phyloP scores from a whole-genome alignment of 192 early-diverging fungal species.

The Gaertneriomyces sp. region DNA sequence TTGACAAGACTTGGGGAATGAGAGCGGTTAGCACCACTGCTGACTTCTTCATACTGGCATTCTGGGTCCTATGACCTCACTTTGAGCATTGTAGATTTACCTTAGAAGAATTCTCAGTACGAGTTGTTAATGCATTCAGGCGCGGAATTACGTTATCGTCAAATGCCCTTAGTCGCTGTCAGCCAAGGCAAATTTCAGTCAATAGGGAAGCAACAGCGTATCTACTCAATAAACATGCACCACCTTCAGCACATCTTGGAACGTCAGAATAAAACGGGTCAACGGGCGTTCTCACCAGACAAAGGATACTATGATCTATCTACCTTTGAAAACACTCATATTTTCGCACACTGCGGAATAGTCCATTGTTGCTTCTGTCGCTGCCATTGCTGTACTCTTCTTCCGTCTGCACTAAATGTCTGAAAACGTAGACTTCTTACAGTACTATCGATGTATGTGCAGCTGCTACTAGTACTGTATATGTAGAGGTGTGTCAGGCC shows the following conservation, averaged over 20 bases:
- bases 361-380: not conserved
- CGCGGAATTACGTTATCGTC: conserved; percentile 26
- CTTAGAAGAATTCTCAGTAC: conserved; percentile 2
- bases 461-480: no score
- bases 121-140: conserved; percentile 23
- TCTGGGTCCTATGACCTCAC: not conserved
- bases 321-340: conserved; percentile 7
- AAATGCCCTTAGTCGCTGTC: conserved; percentile 13
- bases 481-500: no score
- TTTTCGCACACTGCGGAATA: conserved; percentile 9
- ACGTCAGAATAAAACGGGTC: not conserved
- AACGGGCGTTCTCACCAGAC: not conserved
- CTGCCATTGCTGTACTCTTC: no score
- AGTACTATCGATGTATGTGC: no score
- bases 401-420: no score
- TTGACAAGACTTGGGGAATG: conserved; percentile 3
- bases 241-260: conserved; percentile 10
- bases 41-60: not conserved
- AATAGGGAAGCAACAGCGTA: not conserved
- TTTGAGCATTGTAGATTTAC: not conserved
- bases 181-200: not conserved
- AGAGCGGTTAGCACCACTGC: not conserved
- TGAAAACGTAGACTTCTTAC: no score
- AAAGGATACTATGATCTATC: not conserved
- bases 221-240: not conserved